Evolutionary conservation across 768 basidiomycete species (phyloP).

Genomic region (Punctularia strigosozonata): DNA sequence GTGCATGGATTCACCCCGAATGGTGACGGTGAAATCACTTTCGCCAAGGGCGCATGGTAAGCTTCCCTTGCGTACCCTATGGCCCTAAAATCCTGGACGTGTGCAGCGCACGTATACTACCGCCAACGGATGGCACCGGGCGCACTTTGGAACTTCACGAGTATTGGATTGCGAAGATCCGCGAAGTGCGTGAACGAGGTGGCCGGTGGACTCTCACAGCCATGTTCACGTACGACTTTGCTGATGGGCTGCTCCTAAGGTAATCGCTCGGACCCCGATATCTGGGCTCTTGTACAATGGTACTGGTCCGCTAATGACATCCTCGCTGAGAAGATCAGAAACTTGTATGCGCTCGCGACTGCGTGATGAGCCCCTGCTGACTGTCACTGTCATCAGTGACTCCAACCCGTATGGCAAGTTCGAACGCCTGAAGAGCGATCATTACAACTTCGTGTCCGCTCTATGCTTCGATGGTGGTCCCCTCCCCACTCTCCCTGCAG

Average conservation of each 20-base stretch:
- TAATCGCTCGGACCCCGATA: conserved; percentile 28
- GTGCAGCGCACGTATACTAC: too few relatives aligned
- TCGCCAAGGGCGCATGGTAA: too few relatives aligned
- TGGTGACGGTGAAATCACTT: too few relatives aligned
- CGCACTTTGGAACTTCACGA: too few relatives aligned
- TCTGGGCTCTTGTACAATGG: conserved; percentile 46
- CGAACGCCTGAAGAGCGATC: conserved; percentile 40
- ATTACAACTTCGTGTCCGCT: conserved; percentile 33
- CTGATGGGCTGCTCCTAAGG: too few relatives aligned
- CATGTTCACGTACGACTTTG: too few relatives aligned
- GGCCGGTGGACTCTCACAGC: too few relatives aligned
- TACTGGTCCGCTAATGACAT: conserved; percentile 42
- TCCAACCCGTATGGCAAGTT: conserved; percentile 25
- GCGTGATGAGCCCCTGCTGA: not conserved
- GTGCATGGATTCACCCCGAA: too few relatives aligned
- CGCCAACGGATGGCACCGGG: too few relatives aligned
- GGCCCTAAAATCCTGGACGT: too few relatives aligned
- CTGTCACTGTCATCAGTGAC: conserved; percentile 21
- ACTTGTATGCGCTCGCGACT: conserved; percentile 28
- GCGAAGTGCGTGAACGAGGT: not conserved
- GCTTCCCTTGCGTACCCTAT: too few relatives aligned
- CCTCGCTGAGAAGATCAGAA: conserved; percentile 25
- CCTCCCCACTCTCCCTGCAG: too few relatives aligned
- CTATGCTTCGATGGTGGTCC: conserved; percentile 39
- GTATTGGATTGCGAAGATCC: not conserved